Base-by-base conservation (phyloP, 176 grass and related monocot species). In the Lolium perenne region DNA sequence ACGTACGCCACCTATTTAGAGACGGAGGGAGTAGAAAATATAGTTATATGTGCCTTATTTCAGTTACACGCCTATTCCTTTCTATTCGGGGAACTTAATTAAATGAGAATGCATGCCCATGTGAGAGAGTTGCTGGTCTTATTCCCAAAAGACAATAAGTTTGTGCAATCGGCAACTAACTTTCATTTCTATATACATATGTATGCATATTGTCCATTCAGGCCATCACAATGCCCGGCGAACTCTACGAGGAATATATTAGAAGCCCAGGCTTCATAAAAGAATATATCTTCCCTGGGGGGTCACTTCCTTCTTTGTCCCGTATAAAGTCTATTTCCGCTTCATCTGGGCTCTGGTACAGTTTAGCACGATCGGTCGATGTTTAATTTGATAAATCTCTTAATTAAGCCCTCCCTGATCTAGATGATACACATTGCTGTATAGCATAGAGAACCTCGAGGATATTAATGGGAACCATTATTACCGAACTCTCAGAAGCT, bases 271-370 rank as follows among this genome's bases (percentile, higher is more conserved):
- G 86, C 60, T 94, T 94, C 74, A 91, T 94, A 54, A 91, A 89
- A 68, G 92, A 94, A 78, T 94, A 94, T 67, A 89, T 94, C 77
- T 94, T 94, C 12, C 92, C 92, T 6, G 92, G 89, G 72, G 92
- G 89, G 56, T 88, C 88, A 41, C 55, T 93, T 66, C 91, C 88
- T 85, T 93, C 88, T 46, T 77, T 93, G 72, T 83, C 78, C n/a
- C 71, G 88, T 29, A 88, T 93, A 74, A 93, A 82, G 22, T 86
- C 85, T 18, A 78, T 93, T 88, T 70, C 85, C 32, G 48, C 77
- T 15, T 38, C 88, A 51, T 90, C 88, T 47, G 90, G 77, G 74
- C 40, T 93, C 47, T 83, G 88, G 88, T 93, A 86, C 41, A 8
- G 2, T 78, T 10, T 10, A 76, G 13, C 4, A 40, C 16, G 3